Evolutionary conservation across 2,329 filamentous ascomycete species (phyloP), one percentile per base, ranked within the genome.

Genomic region (Colletotrichum cereale): DNA sequence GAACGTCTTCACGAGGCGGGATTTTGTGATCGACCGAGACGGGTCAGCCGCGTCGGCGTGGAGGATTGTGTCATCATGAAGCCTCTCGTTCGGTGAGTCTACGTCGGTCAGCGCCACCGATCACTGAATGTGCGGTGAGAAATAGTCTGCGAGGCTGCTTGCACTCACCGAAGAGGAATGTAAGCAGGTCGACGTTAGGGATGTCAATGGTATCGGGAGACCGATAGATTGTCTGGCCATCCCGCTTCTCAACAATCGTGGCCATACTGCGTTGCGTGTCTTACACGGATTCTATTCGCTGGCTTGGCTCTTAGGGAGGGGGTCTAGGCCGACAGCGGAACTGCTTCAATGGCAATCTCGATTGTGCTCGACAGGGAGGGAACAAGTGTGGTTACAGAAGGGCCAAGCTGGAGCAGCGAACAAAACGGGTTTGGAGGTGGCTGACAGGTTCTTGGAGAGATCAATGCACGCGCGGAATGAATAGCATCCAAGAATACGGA

Each of bases 31-130:
- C 65, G 78, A 76, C 62, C 86, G 83, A n/a, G 80, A 80, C 0
- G 89, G 87, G 61, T 90, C 82, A 7, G 84, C 83, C 0, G 90
- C 89, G 74, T 90, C 88, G 53, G 84, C 82, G 76, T 91, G 88
- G 5, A 92, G 79, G 2, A 86, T 75, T 0, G 86, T 87, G 62
- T 88, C 82, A 56, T 88, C 85, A 29, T 83, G 75, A 16, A 73
- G 52, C 16, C 60, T 64, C 24, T 73, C 58, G 24, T 63, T 73
- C 14, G 47, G 53, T 12, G 24, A 60, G 31, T 68, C 52, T 71
- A 50, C 16, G 4, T 1, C 10, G 7, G 26, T 29, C 34, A 60
- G 26, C 4, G 6, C 6, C 31, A n/a, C 36, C 11, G 12, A 36
- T 29, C 2, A 3, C 38, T 47, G 38, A 40, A 29, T 36, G 26